Conservation (phyloP, 495 filamentous ascomycete species). For the Stereocaulon alpinum region DNA sequence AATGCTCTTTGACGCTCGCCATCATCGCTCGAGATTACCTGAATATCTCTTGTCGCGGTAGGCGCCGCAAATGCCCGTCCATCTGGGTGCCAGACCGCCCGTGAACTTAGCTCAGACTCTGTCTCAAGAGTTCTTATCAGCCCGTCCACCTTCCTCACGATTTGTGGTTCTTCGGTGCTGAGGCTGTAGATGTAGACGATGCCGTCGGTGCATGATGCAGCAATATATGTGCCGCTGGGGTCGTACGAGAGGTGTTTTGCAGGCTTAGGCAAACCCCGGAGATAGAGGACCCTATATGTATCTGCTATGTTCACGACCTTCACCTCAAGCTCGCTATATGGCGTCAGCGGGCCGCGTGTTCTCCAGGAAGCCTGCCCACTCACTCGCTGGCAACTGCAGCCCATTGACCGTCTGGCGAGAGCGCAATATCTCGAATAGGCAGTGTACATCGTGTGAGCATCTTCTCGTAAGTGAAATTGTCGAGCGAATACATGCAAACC, state of each 20-base stretch:
- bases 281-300: conserved; percentile 50
- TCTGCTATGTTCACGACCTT: conserved; percentile 77
- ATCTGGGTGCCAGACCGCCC: conserved; percentile 86
- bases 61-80: conserved; percentile 81
- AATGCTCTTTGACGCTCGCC: conserved; percentile 79
- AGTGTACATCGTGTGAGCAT: conserved; percentile 74
- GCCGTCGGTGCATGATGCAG: conserved; percentile 82
- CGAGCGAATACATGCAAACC: conserved; percentile 74
- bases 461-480: conserved; percentile 63
- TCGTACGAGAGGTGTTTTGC: conserved; percentile 87
- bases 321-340: conserved; percentile 64
- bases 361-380: conserved; percentile 16
- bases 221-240: conserved; percentile 61
- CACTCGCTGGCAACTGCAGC: conserved; percentile 90
- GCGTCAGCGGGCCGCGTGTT: background rate
- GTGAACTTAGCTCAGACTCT: conserved; percentile 65
- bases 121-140: conserved; percentile 69
- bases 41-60: conserved; percentile 74
- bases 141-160: conserved; percentile 75
- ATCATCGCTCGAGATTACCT: conserved; percentile 73
- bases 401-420: conserved; percentile 80
- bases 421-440: conserved; percentile 72
- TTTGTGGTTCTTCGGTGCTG: conserved; percentile 64
- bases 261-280: conserved; percentile 73
- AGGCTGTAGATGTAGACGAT: conserved; percentile 82